phyloP scores from a whole-genome alignment of 768 basidiomycete species.

The Suillus weaverae region DNA sequence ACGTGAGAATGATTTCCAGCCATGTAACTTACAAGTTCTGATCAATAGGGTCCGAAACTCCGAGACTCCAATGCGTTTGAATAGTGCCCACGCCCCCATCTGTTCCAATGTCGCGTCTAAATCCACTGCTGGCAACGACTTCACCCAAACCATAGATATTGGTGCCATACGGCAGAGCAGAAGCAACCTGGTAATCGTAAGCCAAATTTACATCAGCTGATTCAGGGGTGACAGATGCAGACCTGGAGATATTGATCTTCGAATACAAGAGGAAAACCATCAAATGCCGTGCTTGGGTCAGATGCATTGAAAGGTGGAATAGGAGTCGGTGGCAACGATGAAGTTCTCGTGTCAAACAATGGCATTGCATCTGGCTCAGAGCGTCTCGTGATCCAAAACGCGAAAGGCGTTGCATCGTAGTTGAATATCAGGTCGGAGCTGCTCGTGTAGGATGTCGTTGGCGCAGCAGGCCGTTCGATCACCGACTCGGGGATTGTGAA shows the following conservation, averaged over 20 bases:
- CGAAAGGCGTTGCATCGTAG: conserved; percentile 57
- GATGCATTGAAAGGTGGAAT: conserved; percentile 40
- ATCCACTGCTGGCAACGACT: conserved; percentile 65
- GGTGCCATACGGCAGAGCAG: conserved; percentile 60
- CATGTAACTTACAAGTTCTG: conserved; percentile 56
- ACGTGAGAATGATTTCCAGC: neutral
- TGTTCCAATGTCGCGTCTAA: conserved; percentile 58
- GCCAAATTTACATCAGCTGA: neutral
- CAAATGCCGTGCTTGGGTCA: conserved; percentile 51
- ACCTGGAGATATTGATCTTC: conserved; percentile 74
- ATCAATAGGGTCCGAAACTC: conserved; percentile 61
- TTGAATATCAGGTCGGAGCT: conserved; percentile 65
- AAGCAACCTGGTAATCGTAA: conserved; percentile 46
- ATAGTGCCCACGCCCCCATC: conserved; percentile 53
- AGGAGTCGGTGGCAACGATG: conserved; percentile 56
- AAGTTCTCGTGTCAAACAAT: conserved; percentile 63
- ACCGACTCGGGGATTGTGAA: conserved; percentile 59
- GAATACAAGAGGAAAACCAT: conserved; percentile 65
- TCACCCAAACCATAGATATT: conserved; percentile 84
- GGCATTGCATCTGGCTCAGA: conserved; percentile 49
- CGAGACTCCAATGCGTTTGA: conserved; percentile 69
- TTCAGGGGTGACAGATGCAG: neutral
- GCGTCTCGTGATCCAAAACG: conserved; percentile 72
- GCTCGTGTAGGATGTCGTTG: conserved; percentile 30
- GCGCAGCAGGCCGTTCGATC: conserved; percentile 39